Conservation (phyloP, 805 yeast genomes). For the Diddensiella transvaalensis region DNA sequence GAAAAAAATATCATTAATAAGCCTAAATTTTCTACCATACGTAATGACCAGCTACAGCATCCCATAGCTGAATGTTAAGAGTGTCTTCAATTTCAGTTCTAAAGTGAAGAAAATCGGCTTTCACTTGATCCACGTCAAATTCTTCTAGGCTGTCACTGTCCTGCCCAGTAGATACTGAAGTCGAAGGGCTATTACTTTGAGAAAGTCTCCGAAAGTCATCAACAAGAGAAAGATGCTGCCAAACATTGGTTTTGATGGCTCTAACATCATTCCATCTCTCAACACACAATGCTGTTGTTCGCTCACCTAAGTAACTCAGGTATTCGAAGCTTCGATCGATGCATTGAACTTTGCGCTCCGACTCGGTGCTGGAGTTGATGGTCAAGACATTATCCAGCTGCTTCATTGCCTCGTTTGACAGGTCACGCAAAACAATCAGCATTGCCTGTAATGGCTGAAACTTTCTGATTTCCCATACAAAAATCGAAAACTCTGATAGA, state of each 20-base stretch:
- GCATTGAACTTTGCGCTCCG: conserved; percentile 4
- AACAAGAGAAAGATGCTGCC: conserved; percentile 7
- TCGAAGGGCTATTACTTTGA: background rate
- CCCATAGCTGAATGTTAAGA: conserved; percentile 8
- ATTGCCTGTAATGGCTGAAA: conserved; percentile 17
- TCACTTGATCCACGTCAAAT: conserved; percentile 4
- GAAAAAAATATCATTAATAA: no score
- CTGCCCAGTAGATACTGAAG: conserved; percentile 2
- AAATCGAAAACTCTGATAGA: conserved; percentile 1
- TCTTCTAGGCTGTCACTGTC: background rate
- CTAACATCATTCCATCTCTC: conserved; percentile 13
- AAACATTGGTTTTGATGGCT: conserved; percentile 7
- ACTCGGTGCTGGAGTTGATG: background rate
- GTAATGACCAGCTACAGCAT: conserved; percentile 13
- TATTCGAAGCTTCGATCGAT: conserved; percentile 4
- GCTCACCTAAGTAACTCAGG: conserved; percentile 8
- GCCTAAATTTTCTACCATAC: conserved; percentile 4
- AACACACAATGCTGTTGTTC: conserved; percentile 13
- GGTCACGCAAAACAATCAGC: conserved; percentile 4
- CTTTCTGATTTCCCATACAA: conserved; percentile 16
- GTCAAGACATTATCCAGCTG: background rate
- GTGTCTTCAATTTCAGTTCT: conserved; percentile 1
- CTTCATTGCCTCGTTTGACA: conserved; percentile 5
- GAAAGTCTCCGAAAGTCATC: conserved; percentile 4
- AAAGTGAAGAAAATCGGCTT: conserved; percentile 3